Evolutionary conservation across 1,284 basidiomycete genomes (phyloP).

Genomic region (Leccinum proximum): DNA sequence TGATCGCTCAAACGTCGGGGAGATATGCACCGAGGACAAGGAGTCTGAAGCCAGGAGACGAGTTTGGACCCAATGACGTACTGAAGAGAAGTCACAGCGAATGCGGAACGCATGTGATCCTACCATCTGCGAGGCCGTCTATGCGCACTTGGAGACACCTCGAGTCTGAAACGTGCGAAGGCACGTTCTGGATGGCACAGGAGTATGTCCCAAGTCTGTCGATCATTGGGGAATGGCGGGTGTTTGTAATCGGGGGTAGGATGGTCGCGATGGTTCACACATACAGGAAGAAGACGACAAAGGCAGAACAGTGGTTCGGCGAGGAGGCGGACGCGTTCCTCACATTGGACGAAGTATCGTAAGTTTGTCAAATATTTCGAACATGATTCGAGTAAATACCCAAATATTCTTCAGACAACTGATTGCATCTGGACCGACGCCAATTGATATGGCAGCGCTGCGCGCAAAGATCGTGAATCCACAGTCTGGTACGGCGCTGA

Average conservation of each 20-base stretch:
- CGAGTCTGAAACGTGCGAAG: accelerated
- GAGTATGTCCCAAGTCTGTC: not conserved
- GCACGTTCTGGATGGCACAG: slow-evolving; percentile 5
- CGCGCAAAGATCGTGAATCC: not conserved
- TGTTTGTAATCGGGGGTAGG: not conserved
- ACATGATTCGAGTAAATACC: not conserved
- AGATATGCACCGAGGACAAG: not conserved
- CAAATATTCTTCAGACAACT: not conserved
- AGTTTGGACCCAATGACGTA: not conserved
- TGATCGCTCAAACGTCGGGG: not conserved
- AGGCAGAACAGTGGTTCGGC: not conserved
- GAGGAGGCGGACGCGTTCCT: not conserved
- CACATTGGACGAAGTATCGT: not conserved
- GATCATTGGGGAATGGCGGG: not conserved
- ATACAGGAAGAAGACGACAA: not conserved
- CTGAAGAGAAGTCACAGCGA: slow-evolving; percentile 6
- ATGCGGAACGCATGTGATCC: not conserved
- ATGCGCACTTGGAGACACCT: not conserved
- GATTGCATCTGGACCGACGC: not conserved
- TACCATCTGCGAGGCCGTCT: not conserved
- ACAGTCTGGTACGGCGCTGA: not conserved
- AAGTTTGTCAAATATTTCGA: not conserved
- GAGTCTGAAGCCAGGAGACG: not conserved
- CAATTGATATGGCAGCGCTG: not conserved
- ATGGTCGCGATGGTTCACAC: not conserved